phyloP scores from a whole-genome alignment of 225 moss, liverwort and hornwort species.

The Lunularia cruciata region DNA sequence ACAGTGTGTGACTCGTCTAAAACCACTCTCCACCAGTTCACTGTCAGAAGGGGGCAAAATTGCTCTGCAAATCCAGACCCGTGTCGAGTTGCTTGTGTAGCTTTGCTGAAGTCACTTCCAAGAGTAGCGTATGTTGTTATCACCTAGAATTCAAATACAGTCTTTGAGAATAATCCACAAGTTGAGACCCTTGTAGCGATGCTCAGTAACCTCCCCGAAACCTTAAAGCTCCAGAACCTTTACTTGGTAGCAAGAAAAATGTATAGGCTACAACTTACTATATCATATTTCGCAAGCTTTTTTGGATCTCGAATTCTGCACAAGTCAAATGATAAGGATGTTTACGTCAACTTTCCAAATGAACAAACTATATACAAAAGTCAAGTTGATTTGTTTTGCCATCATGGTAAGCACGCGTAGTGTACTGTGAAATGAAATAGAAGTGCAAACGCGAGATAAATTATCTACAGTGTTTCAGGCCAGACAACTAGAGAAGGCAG shows the following conservation, averaged over 20 bases:
- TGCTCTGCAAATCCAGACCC: constrained; percentile 98
- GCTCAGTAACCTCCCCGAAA: background rate
- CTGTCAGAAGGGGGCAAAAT: constrained; percentile 90
- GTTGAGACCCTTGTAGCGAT: too few species aligned
- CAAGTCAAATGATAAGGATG: constrained; percentile 20
- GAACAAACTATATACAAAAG: too few species aligned
- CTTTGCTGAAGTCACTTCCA: constrained; percentile 99
- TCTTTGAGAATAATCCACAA: background rate
- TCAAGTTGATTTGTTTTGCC: too few species aligned
- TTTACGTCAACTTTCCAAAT: too few species aligned
- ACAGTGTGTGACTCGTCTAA: constrained; percentile 98
- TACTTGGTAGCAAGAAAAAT: background rate
- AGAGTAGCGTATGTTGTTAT: constrained; percentile 98
- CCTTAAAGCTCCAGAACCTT: background rate
- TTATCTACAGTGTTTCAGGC: too few species aligned
- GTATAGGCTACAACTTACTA: constrained; percentile 50
- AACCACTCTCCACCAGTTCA: constrained; percentile 99
- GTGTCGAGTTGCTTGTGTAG: constrained; percentile 96
- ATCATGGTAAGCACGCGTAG: too few species aligned
- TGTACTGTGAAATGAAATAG: too few species aligned
- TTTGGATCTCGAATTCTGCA: constrained; percentile 96
- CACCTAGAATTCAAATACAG: constrained; percentile 48
- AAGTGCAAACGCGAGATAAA: background rate
- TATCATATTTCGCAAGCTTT: constrained; percentile 98
- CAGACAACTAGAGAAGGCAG: background rate